Evolutionary conservation across 768 basidiomycete genomes (phyloP), one percentile per base, ranked within the genome.

Genomic region (Kwoniella shandongensis): DNA sequence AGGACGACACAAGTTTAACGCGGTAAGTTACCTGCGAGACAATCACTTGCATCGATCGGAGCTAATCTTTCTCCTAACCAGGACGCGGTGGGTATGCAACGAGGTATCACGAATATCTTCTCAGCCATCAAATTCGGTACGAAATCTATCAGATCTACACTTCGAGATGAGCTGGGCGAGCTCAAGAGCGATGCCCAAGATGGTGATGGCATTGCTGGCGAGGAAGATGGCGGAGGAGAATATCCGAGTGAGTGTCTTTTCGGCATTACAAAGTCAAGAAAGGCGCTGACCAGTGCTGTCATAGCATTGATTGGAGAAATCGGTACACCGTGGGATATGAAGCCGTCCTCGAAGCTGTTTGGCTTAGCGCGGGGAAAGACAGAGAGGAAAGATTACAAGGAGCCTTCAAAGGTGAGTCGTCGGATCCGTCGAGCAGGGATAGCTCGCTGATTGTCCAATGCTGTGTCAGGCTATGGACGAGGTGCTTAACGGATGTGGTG

Each of bases 271-370:
- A 38, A 10, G 36, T 10, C 6, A 32, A 32, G 32, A 32, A 32
- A 32, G 6, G 22, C 22, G 40, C 8, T 6, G 17, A n/a, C 22
- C n/a, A 18, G 22, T 22, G 23, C 12, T 50, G 22, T 18, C 20
- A 25, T 47, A 61, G 92, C 70, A 20, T 29, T 76, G 39, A 72
- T 76, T 44, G 75, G 73, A 0, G 75, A 75, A 51, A 62, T 74
- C 20, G 94, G 94, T 13, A 88, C 85, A 1, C 94, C 94, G 2
- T 91, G 87, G 70, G 93, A 99, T 73, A 87, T 99, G 87, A 93
- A 98, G 73, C 78, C 78, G 50, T 88, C 88, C 74, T 80, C 81
- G 40, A 56, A 56, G 39, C 80, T 89, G 22, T 93, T 74, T 7
- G 72, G 72, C 1, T 23, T 74, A 41, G 62, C 65, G 10, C 65